A percentile compares a stretch with the other conserved stretches of the same genome.
phyloP scores from a whole-genome alignment of 371 early-diverging fungal genomes.

The Apophysomyces variabilis region DNA sequence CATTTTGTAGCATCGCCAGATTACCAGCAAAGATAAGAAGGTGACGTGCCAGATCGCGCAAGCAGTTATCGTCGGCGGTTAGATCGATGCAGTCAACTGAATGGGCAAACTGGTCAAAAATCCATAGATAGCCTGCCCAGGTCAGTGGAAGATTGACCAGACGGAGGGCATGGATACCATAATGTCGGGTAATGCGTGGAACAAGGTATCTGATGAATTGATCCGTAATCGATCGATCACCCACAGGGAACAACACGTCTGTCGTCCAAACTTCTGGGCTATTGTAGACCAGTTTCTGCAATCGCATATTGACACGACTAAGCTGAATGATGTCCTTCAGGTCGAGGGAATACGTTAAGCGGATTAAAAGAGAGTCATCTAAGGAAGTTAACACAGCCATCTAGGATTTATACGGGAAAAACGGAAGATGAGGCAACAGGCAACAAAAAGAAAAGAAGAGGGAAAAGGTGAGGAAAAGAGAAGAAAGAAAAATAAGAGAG shows the following conservation, averaged over 20 bases:
- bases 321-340: constrained; percentile 25
- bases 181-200: constrained; percentile 43
- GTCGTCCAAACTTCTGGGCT: constrained; percentile 41
- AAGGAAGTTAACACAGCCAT: constrained; percentile 10
- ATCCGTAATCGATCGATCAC: constrained; percentile 39
- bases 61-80: constrained; percentile 11
- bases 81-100: constrained; percentile 40
- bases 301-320: constrained; percentile 16
- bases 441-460: constrained; percentile 7
- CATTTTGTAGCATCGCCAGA: constrained; percentile 38
- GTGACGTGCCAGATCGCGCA: constrained; percentile 32
- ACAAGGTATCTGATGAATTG: constrained; percentile 31
- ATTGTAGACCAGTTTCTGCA: constrained; percentile 27
- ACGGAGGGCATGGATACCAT: constrained; percentile 35
- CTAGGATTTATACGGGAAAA: neutral
- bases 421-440: constrained; percentile 8
- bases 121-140: constrained; percentile 41
- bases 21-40: constrained; percentile 45
- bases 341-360: constrained; percentile 15
- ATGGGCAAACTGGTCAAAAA: constrained; percentile 55
- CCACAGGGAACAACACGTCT: constrained; percentile 34
- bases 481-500: constrained; percentile 16
- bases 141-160: constrained; percentile 38
- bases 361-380: constrained; percentile 12
- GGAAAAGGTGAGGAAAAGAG: constrained; percentile 12